These are phyloP conservation scores for Ganoderma sp. DNA, from an alignment of 1,284 basidiomycete species.

Conservation along the genomic window DNA sequence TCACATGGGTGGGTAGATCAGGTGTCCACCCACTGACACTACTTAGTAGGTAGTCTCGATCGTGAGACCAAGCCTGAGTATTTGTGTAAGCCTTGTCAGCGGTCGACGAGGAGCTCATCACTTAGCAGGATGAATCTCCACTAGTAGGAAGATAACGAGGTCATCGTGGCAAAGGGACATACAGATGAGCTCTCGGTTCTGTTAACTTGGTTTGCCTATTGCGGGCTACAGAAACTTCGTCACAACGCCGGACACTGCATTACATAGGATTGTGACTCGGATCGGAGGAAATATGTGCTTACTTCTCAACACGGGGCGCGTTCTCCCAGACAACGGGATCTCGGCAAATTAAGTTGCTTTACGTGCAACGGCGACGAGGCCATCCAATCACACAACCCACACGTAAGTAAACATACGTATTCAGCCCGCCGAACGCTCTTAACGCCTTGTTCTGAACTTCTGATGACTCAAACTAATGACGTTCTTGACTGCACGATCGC, in stretches of 20 bases:
- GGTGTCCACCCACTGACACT: not conserved
- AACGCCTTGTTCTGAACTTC: not conserved
- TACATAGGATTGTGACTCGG: not conserved
- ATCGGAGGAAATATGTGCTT: not conserved
- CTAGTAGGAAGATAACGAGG: too few relatives aligned
- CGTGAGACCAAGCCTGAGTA: not conserved
- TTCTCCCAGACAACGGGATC: not conserved
- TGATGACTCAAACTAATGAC: not conserved
- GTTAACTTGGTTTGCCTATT: not conserved
- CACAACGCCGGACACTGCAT: slow-evolving; percentile 1
- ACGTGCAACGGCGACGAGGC: not conserved
- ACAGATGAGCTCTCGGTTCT: not conserved
- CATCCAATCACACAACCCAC: not conserved
- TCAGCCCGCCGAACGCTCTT: not conserved
- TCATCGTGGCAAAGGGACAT: not conserved
- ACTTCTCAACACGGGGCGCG: not conserved
- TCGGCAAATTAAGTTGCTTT: not conserved
- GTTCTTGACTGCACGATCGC: not conserved
- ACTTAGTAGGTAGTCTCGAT: not conserved
- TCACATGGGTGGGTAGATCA: not conserved
- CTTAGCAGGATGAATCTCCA: not conserved
- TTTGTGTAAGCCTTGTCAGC: not conserved
- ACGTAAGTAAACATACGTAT: not conserved
- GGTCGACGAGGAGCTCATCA: not conserved
- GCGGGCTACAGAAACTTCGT: not conserved